phyloP scores from a whole-genome alignment of 768 basidiomycete genomes.

The Suillus fuscotomentosus region DNA sequence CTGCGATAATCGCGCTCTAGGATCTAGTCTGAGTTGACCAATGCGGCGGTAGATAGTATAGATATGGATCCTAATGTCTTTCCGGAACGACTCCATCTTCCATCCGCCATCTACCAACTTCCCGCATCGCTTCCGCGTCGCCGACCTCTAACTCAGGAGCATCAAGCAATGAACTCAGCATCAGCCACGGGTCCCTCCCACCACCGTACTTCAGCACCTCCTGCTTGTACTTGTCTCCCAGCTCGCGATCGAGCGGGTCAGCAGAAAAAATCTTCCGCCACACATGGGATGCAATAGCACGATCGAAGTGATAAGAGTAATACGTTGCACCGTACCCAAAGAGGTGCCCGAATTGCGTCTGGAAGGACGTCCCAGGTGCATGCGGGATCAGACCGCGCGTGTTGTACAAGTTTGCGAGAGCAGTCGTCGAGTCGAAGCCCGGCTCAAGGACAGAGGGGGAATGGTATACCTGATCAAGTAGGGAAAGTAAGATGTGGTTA shows the following conservation, averaged over 20 bases:
- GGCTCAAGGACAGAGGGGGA: conserved; percentile 55
- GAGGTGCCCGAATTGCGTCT: conserved; percentile 93
- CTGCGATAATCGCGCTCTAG: background rate
- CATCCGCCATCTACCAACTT: conserved; percentile 87
- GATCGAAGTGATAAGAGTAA: conserved; percentile 96
- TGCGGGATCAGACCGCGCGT: conserved; percentile 79
- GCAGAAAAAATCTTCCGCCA: conserved; percentile 73
- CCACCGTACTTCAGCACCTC: conserved; percentile 83
- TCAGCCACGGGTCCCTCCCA: conserved; percentile 90
- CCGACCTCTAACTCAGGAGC: conserved; percentile 67
- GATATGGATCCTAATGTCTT: conserved; percentile 48
- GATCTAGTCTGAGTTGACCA: background rate
- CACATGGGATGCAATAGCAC: conserved; percentile 92
- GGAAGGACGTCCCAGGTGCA: conserved; percentile 85
- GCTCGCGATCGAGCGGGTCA: conserved; percentile 66
- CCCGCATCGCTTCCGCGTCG: conserved; percentile 79
- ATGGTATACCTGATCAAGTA: conserved; percentile 89
- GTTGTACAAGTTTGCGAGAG: conserved; percentile 60
- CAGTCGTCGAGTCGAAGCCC: conserved; percentile 71
- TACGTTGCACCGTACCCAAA: conserved; percentile 98
- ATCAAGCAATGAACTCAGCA: conserved; percentile 74
- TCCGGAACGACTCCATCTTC: conserved; percentile 67
- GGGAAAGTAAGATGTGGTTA: conserved; percentile 85
- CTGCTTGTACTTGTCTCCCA: conserved; percentile 79
- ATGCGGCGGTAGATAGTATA: background rate